Conservation (phyloP, 1,284 basidiomycete species). For the Clitocybe nebularis region DNA sequence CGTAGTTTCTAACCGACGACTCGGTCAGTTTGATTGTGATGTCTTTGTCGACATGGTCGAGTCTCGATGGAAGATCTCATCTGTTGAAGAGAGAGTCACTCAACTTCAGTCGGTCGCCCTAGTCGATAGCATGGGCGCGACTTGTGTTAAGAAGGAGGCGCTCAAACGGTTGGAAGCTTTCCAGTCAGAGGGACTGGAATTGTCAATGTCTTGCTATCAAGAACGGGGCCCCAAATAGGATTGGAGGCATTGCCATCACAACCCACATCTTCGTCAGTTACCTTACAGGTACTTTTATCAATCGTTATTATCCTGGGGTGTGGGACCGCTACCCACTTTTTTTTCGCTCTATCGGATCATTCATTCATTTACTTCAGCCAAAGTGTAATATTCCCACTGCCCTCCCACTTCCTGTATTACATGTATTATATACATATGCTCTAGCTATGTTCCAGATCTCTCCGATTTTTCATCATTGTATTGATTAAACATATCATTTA, state of each 20-base stretch:
- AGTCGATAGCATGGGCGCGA: neutral
- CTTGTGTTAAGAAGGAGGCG: neutral
- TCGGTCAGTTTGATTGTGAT: neutral
- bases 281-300: neutral
- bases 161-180: neutral
- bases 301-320: neutral
- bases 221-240: too few species aligned
- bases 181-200: neutral
- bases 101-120: slow-evolving; percentile 1
- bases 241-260: too few species aligned
- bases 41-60: slow-evolving; percentile 1
- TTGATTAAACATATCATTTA: too few species aligned
- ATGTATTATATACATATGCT: too few species aligned
- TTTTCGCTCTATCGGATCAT: neutral
- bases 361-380: neutral
- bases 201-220: neutral
- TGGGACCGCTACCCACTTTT: neutral
- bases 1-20: neutral
- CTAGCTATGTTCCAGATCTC: too few species aligned
- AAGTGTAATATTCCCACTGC: too few species aligned
- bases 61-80: neutral
- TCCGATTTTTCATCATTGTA: too few species aligned
- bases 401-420: too few species aligned
- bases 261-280: neutral
- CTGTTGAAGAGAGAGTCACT: neutral